These are phyloP conservation scores for Aspergillus unguis DNA, from an alignment of 2,329 filamentous ascomycete genomes.

Conservation along the genomic window DNA sequence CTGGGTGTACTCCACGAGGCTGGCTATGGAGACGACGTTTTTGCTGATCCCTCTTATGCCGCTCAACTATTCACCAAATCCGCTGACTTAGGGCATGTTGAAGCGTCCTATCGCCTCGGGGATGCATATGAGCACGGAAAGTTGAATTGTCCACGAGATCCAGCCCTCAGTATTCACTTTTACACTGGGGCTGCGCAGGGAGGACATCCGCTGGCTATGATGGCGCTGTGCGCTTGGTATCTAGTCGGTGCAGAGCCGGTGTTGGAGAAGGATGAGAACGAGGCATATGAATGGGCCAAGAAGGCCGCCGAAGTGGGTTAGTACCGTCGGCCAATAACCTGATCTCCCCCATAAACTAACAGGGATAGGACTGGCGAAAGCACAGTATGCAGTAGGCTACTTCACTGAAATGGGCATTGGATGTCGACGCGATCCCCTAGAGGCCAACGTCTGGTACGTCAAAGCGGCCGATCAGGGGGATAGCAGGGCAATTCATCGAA, in stretches of 20 bases:
- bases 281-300: conserved; percentile 94
- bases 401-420: conserved; percentile 99
- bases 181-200: conserved; percentile 88
- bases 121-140: conserved; percentile 94
- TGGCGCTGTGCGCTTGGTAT: conserved; percentile 98
- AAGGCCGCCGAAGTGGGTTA: conserved; percentile 80
- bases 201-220: conserved; percentile 85
- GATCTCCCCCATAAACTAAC: not conserved
- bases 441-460: conserved; percentile 98
- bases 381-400: conserved; percentile 93
- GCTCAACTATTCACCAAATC: conserved; percentile 93
- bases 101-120: conserved; percentile 85
- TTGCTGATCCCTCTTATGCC: conserved; percentile 84
- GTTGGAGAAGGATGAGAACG: conserved; percentile 89
- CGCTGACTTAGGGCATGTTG: conserved; percentile 82
- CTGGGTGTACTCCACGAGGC: conserved; percentile 83
- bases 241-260: conserved; percentile 91
- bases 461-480: conserved; percentile 90
- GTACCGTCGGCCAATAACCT: conserved; percentile 29
- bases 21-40: conserved; percentile 92
- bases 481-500: conserved; percentile 78
- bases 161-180: conserved; percentile 92
- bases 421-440: conserved; percentile 86
- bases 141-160: conserved; percentile 82
- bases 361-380: conserved; percentile 52